Evolutionary conservation across 2,329 filamentous ascomycete genomes (phyloP).

Genomic region (Trichoderma breve): DNA sequence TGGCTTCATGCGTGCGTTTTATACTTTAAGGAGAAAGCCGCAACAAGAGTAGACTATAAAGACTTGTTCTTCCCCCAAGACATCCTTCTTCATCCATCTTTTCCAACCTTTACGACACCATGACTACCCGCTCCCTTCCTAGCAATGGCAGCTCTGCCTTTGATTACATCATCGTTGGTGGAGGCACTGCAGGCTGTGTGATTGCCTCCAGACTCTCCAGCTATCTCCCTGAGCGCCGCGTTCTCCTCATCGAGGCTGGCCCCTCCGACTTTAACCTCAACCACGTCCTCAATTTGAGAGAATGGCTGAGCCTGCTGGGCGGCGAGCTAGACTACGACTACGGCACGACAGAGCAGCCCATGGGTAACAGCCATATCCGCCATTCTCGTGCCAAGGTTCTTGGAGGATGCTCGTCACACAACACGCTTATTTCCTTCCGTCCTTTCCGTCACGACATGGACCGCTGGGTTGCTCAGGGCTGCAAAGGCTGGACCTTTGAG

Average conservation of each 20-base stretch:
- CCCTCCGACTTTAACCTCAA: constrained; percentile 88
- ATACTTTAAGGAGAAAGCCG: not conserved
- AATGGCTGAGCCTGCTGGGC: constrained; percentile 82
- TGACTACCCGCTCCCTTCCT: constrained; percentile 68
- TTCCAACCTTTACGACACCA: constrained; percentile 35
- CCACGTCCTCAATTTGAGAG: constrained; percentile 78
- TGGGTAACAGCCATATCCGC: constrained; percentile 86
- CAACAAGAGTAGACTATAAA: not conserved
- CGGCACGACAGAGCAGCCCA: constrained; percentile 83
- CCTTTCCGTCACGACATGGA: constrained; percentile 87
- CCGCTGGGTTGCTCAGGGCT: constrained; percentile 79
- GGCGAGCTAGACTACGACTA: constrained; percentile 92
- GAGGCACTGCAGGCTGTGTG: constrained; percentile 83
- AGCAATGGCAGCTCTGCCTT: constrained; percentile 63
- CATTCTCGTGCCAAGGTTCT: constrained; percentile 91
- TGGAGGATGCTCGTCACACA: constrained; percentile 89
- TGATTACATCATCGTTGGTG: constrained; percentile 84
- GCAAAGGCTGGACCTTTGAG: constrained; percentile 82
- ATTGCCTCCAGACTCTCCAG: constrained; percentile 76
- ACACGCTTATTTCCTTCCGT: constrained; percentile 89
- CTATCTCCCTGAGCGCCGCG: constrained; percentile 77
- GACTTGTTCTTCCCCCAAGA: not conserved
- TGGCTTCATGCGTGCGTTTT: not conserved
- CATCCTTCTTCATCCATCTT: not conserved
- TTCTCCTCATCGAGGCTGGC: constrained; percentile 83